Conservation (phyloP, 257 asterid species). For the Anisodus tanguticus region DNA sequence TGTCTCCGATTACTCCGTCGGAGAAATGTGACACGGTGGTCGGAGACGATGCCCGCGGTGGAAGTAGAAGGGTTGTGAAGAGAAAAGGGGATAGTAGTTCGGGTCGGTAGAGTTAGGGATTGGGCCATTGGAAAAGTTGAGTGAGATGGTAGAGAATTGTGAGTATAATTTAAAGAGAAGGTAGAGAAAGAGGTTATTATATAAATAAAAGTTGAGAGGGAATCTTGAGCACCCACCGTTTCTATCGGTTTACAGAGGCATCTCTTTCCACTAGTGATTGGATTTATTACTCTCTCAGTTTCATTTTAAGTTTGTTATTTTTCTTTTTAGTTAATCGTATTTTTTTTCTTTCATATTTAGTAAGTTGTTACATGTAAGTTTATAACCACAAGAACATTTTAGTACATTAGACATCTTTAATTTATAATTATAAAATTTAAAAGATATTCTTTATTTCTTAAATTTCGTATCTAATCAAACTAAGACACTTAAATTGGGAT, state of each 20-base stretch:
- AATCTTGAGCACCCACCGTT: slow-evolving; percentile 21
- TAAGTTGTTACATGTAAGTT: no score
- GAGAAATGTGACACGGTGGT: background rate
- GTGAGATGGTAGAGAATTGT: background rate
- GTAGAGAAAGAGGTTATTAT: background rate
- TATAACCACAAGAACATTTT: no score
- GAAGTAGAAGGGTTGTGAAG: background rate
- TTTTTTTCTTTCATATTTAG: no score
- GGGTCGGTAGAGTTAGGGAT: slow-evolving; percentile 24
- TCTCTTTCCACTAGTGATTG: background rate
- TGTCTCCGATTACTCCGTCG: background rate
- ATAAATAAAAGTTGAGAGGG: background rate
- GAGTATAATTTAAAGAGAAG: background rate
- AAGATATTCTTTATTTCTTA: no score
- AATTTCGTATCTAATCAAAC: no score
- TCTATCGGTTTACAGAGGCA: slow-evolving; percentile 33
- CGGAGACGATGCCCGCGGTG: background rate
- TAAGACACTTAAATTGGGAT: no score
- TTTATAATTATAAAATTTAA: no score
- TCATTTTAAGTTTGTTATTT: no score
- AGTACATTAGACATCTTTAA: no score
- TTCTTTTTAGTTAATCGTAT: no score
- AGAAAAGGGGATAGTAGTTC: background rate
- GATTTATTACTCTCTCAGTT: no score
- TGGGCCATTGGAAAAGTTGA: slow-evolving; percentile 33